These are phyloP conservation scores for Pseudocercospora fijiensis DNA, from an alignment of 2,329 filamentous ascomycete species.

Conservation along the genomic window DNA sequence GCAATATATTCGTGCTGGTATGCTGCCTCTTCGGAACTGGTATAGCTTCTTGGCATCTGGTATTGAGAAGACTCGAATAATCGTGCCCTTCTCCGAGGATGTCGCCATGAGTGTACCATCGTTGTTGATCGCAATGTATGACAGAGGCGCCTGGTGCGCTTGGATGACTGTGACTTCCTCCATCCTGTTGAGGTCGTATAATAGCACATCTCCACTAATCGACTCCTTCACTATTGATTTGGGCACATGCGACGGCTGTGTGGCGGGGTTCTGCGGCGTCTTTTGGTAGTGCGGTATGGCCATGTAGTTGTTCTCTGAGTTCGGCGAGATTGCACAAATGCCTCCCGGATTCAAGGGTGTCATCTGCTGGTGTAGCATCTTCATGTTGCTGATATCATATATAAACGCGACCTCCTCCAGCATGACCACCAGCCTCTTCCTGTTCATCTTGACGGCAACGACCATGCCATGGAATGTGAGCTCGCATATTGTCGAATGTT, in stretches of 20 bases:
- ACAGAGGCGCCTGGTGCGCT: conserved; percentile 87
- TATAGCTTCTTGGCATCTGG: conserved; percentile 90
- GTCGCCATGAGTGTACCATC: conserved; percentile 91
- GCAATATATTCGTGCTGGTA: conserved; percentile 93
- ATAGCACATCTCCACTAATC: conserved; percentile 85
- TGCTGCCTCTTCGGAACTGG: conserved; percentile 92
- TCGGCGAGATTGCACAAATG: conserved; percentile 88
- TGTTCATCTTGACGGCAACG: conserved; percentile 86
- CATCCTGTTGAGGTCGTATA: conserved; percentile 85
- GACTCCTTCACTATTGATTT: conserved; percentile 66
- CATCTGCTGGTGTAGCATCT: conserved; percentile 83
- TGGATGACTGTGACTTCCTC: conserved; percentile 95
- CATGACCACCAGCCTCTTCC: conserved; percentile 89
- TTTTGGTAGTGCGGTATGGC: conserved; percentile 83
- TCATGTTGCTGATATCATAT: conserved; percentile 99
- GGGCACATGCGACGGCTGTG: conserved; percentile 76
- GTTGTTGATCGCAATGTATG: conserved; percentile 85
- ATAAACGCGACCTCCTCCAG: conserved; percentile 96
- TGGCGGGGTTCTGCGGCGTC: conserved; percentile 34
- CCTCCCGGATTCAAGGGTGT: conserved; percentile 88
- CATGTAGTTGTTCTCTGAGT: conserved; percentile 92
- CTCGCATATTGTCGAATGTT: conserved; percentile 89
- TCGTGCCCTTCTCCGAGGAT: conserved; percentile 94
- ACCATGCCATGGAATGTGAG: conserved; percentile 98
- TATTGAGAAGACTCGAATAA: conserved; percentile 92